Base-by-base conservation (phyloP, 108 stramenopile species). In the Cyclotella cryptica region DNA sequence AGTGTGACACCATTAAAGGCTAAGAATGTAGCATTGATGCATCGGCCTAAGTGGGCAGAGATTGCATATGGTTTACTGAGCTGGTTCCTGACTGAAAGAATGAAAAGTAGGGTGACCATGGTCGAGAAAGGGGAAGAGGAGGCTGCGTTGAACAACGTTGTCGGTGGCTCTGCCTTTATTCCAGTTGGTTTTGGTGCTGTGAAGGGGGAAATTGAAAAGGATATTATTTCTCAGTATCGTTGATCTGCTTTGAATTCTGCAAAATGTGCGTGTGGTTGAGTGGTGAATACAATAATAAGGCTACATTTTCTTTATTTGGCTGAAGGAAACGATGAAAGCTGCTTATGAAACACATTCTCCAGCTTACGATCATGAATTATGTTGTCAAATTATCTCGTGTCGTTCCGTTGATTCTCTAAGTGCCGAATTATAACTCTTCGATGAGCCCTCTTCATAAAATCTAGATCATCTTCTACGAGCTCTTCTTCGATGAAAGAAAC, bases 1-100 rank as follows among this genome's bases (percentile, higher is more conserved):
- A 83, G 87, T 49, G 85, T 88, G 13, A 79, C 86, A 24, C 89
- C 89, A 10, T 65, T 90, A 22, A 88, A 87, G 44, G 86, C 86
- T 62, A 88, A 86, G 54, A 75, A 81, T 46, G 82, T 83, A 22
- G 73, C 79, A 10, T 43, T 84, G 52, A 84, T 84, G 83, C 78
- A 80, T 79, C 59, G 66, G 10, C 83, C 83, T 41, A 74, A 62
- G 42, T 84, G 83, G 83, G 67, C 59, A 51, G 79, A 84, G 29
- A 75, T 80, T 26, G 83, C 73, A 64, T 84, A 75, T 62, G 59
- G 78, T 18, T 69, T 84, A 45, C 58, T 84, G 19, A 80, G 78
- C 67, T 79, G 72, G 78, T 84, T 84, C 43, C 64, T 84, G 43
- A 79, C 78, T n/a, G 67, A 66, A 19, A 84, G 69, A 54, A 84